A percentile compares a stretch with the other conserved stretches of the same genome.
phyloP scores from a whole-genome alignment of 73 alveolate genomes.

The Urostyla sp. region DNA sequence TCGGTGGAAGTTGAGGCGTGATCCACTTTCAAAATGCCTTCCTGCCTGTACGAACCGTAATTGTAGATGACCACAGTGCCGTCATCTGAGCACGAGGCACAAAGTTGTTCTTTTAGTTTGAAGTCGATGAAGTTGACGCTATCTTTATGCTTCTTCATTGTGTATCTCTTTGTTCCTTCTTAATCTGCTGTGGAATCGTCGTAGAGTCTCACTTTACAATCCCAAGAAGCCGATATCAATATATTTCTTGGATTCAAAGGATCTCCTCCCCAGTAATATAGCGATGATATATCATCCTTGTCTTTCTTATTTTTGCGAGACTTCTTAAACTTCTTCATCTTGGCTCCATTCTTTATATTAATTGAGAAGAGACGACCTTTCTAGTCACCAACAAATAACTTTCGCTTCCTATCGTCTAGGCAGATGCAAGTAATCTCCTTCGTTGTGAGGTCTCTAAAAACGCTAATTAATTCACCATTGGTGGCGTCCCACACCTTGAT shows the following conservation, averaged over 20 bases:
- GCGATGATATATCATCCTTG: slow-evolving; percentile 61
- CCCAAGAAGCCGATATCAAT: slow-evolving; percentile 90
- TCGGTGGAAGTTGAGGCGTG: slow-evolving; percentile 28
- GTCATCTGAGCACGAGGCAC: slow-evolving; percentile 97
- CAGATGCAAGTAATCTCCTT: slow-evolving; percentile 95
- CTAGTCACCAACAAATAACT: slow-evolving; percentile 95
- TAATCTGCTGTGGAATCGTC: slow-evolving; percentile 95
- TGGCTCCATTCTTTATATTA: slow-evolving; percentile 97
- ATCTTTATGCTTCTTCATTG: slow-evolving; percentile 88
- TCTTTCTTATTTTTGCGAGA: slow-evolving; percentile 79
- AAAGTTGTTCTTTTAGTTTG: slow-evolving; percentile 77
- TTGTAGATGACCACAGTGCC: slow-evolving; percentile 93
- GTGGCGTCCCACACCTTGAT: slow-evolving; percentile 97
- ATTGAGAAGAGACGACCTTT: slow-evolving; percentile 95
- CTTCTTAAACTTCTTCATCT: slow-evolving; percentile 94
- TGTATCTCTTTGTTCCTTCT: slow-evolving; percentile 89
- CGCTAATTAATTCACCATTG: slow-evolving; percentile 92
- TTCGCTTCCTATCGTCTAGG: slow-evolving; percentile 94
- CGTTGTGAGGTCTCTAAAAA: slow-evolving; percentile 93
- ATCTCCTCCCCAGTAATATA: slow-evolving; percentile 79
- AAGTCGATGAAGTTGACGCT: slow-evolving; percentile 88
- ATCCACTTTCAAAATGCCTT: slow-evolving; percentile 80
- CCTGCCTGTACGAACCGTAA: slow-evolving; percentile 93
- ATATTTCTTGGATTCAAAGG: slow-evolving; percentile 79
- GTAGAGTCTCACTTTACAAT: slow-evolving; percentile 89